Percentiles rank a stretch among this genome's conserved stretches.
These are phyloP conservation scores for Sclerotinia nivalis DNA, from an alignment of 2,329 filamentous ascomycete species.

Conservation along the genomic window DNA sequence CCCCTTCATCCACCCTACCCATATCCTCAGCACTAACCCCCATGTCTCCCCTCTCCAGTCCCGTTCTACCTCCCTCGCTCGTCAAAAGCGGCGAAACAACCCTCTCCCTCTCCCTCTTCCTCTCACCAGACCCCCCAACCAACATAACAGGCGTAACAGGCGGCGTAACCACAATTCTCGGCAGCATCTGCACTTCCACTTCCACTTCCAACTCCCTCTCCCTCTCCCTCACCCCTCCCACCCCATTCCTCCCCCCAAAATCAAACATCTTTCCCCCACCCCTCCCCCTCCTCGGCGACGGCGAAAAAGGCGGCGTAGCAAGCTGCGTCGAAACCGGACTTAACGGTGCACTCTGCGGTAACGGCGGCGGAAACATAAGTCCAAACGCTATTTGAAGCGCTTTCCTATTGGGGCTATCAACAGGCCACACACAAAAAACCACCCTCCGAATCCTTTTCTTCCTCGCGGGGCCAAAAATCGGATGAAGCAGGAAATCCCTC, in stretches of 20 bases:
- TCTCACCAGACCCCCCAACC: neutral
- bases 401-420: constrained; percentile 9
- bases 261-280: neutral
- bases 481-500: neutral
- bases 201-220: too few relatives aligned
- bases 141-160: neutral
- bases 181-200: neutral
- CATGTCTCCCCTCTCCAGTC: too few relatives aligned
- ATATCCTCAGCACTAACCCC: neutral
- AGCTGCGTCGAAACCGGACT: neutral
- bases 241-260: neutral
- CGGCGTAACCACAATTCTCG: neutral
- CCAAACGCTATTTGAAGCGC: neutral
- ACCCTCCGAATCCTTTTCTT: neutral
- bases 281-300: too few relatives aligned
- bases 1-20: neutral
- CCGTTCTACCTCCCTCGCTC: neutral
- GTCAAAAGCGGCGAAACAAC: too few relatives aligned
- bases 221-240: neutral
- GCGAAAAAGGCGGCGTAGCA: neutral
- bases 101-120: neutral
- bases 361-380: neutral
- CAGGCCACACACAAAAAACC: neutral
- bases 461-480: neutral
- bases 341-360: neutral